Base-by-base conservation (phyloP, 176 grass and related monocot genomes). In the sorghum (Sorghum bicolor) region DNA sequence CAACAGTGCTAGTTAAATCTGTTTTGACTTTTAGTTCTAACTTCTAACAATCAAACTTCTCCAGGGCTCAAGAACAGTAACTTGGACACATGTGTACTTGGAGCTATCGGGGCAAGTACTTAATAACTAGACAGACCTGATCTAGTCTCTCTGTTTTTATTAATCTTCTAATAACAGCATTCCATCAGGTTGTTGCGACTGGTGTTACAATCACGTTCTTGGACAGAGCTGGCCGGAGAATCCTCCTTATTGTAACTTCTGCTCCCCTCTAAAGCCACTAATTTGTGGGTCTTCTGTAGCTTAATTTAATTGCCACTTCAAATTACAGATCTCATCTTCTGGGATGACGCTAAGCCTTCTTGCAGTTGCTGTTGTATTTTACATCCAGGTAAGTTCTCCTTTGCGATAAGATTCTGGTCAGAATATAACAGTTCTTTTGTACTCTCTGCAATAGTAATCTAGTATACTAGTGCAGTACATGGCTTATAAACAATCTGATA, bases 341-440 rank as follows among this genome's bases (percentile, higher is more conserved):
- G 93, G 89, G 70, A 98, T 98, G 96, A 86, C 89, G 16, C 8
- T 90, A n/a, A 94, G 96, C 87, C 96, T 98, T 40, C 83, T 98
- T 85, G 72, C 78, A 57, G 96, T 98, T 88, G 71, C 93, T 58
- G 70, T 87, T 70, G 89, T 90, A 83, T 98, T 98, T 81, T 98
- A 81, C 55, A 48, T 98, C 76, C 89, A 94, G 96, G 91, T 95
- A 76, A 47, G 70, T 82, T 79, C 12, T 24, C 75, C 61, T 47
- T 40, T 85, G 14, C 4, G 20, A 74, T 70, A 39, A 28, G 57
- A 22, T 73, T 52, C 60, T 29, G 36, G 30, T 36, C 1, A 69
- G 10, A 74, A 67, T 10, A 74, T 19, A 45, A 47, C 3, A 69
- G 26, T 32, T 26, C 10, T 57, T 12, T 33, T 74, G 9, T n/a